A percentile compares a stretch with the other conserved stretches of the same genome.
Conservation (phyloP, 805 yeast genomes). For the Saccharomycopsis babjevae region DNA sequence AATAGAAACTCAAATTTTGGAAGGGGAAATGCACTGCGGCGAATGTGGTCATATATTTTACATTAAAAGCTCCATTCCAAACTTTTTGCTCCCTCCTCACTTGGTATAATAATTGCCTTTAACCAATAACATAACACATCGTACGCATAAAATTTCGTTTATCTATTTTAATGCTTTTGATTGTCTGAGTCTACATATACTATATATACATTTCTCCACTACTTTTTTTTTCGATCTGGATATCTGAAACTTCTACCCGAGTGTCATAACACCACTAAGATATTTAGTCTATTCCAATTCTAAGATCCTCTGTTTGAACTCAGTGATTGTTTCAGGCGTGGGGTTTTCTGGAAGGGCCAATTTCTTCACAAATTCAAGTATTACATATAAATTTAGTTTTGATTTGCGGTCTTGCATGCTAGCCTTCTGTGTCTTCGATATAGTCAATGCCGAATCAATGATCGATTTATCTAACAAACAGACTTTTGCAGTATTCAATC, state of each 20-base stretch:
- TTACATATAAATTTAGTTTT: background rate
- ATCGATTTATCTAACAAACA: conserved; percentile 49
- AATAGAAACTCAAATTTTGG: conserved; percentile 75
- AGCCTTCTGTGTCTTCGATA: conserved; percentile 19
- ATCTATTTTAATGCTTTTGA: background rate
- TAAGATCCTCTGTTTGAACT: background rate
- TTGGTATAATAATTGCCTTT: conserved; percentile 30
- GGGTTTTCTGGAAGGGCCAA: background rate
- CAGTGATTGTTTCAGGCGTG: background rate
- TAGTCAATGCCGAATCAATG: conserved; percentile 34
- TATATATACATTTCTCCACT: background rate
- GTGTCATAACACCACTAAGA: no score
- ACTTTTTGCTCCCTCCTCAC: conserved; percentile 90
- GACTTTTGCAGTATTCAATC: conserved; percentile 73
- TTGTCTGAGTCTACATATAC: background rate
- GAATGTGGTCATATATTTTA: conserved; percentile 82
- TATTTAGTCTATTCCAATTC: background rate
- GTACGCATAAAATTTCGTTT: background rate
- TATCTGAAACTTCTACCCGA: no score
- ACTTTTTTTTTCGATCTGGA: no score
- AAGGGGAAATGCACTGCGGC: conserved; percentile 83
- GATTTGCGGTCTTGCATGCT: background rate
- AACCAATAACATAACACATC: no score
- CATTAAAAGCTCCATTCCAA: conserved; percentile 90
- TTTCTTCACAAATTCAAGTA: background rate